Evolutionary conservation across 169 alveolate species (phyloP).

Genomic region (Plasmodium chabaudi): DNA sequence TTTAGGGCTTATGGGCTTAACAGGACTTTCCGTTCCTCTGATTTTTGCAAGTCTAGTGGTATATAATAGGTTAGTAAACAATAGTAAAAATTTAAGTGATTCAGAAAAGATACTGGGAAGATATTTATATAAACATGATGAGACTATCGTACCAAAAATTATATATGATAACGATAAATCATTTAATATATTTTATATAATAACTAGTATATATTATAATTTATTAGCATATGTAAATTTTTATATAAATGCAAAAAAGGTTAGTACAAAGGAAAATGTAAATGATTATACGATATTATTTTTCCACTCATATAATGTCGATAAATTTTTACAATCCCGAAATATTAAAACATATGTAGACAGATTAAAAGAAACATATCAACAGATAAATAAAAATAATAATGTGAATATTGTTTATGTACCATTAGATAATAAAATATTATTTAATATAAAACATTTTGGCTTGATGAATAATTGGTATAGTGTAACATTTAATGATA

Average conservation of each 20-base stretch:
- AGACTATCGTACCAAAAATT: background rate
- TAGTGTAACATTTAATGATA: constrained; percentile 53
- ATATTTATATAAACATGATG: constrained; percentile 57
- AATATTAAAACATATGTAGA: constrained; percentile 66
- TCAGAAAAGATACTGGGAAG: constrained; percentile 53
- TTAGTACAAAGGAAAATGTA: constrained; percentile 13
- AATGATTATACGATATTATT: constrained; percentile 61
- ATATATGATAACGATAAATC: constrained; percentile 30
- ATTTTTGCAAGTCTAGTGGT: constrained; percentile 36
- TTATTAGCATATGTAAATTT: constrained; percentile 35
- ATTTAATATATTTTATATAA: constrained; percentile 23
- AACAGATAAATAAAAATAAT: constrained; percentile 40
- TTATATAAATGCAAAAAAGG: constrained; percentile 59
- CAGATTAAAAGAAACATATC: constrained; percentile 55
- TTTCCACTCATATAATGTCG: constrained; percentile 71
- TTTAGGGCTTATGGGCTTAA: constrained; percentile 20
- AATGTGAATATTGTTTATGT: constrained; percentile 39
- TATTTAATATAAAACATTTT: constrained; percentile 73
- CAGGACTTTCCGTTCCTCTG: constrained; percentile 50
- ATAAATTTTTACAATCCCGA: constrained; percentile 53
- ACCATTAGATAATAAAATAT: constrained; percentile 52
- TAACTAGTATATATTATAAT: constrained; percentile 39
- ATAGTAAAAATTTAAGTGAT: constrained; percentile 44
- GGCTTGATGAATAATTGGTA: constrained; percentile 62
- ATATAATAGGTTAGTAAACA: constrained; percentile 39